Percentiles rank a stretch among this genome's conserved stretches.
phyloP scores from a whole-genome alignment of 208 protist species.

The Strigomonas galati region DNA sequence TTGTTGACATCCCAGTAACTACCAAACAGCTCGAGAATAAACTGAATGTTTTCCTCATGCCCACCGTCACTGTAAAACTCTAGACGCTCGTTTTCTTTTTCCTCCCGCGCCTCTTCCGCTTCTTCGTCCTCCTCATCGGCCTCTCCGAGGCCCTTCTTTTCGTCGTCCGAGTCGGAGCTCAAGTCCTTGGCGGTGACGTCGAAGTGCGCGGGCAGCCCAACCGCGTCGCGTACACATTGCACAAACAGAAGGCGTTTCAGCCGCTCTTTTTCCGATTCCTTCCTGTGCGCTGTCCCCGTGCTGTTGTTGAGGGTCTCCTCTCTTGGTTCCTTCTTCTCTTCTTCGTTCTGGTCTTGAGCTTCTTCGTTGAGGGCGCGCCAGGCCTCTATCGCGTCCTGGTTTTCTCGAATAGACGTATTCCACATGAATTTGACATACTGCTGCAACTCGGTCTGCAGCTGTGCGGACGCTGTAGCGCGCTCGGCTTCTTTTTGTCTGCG shows the following conservation, averaged over 20 bases:
- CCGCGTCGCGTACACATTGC: background rate
- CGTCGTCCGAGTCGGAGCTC: too few species aligned
- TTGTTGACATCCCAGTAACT: background rate
- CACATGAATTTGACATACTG: background rate
- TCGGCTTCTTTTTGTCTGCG: too few species aligned
- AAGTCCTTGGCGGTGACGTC: background rate
- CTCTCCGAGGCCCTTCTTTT: background rate
- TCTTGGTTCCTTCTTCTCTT: background rate
- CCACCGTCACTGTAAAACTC: constrained; percentile 11
- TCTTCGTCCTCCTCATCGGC: background rate
- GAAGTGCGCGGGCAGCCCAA: background rate
- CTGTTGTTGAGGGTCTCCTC: too few species aligned
- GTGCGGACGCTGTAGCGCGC: too few species aligned
- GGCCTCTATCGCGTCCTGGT: background rate
- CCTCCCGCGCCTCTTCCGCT: background rate
- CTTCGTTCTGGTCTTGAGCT: too few species aligned
- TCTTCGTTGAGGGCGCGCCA: background rate
- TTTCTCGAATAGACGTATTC: background rate
- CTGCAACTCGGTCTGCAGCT: too few species aligned
- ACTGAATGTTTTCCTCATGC: constrained; percentile 2
- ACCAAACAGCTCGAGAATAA: constrained; percentile 1
- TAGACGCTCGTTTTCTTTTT: background rate
- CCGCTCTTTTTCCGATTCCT: background rate
- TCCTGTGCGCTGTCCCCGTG: too few species aligned
- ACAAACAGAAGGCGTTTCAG: background rate